Base-by-base conservation (phyloP, 495 filamentous ascomycete genomes). In the Bathelium albidoporum region DNA sequence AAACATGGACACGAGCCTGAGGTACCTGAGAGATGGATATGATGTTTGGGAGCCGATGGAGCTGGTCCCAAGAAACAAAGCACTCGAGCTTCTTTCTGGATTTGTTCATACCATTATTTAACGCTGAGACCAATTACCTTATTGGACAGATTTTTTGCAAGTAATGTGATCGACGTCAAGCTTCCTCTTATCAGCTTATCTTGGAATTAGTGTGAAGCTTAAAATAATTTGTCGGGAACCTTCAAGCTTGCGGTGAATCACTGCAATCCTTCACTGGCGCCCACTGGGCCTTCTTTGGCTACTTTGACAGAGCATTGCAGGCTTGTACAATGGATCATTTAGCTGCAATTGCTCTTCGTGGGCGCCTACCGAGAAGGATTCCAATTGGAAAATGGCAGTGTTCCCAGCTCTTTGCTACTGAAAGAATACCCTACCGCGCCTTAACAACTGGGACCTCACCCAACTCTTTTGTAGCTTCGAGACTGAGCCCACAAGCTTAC, bases 271-370 rank as follows among this genome's bases (percentile, higher is more conserved):
- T 20, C 20, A 55, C 24, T 16, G 16, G 49, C 49, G 49, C 49
- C 49, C 49, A 55, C 49, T 28, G 20, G 29, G 49, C 49, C 24
- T 29, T 24, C 11, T 10, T 55, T 26, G 24, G 49, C 49, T 55
- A 18, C 24, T n/a, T 55, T 20, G 20, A 28, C 24, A 55, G 49
- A 55, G 49, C 49, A 26, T 55, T 55, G 49, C 49, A 55, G 24
- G 26, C 9, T 24, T 55, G 5, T 11, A 55, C 22, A 29, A 55
- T 29, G 49, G 49, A 55, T 16, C 16, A 9, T 11, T 34, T 59
- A 49, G 58, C 63, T 59, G 62, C 62, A 41, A 71, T 71, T 67
- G 69, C 69, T 68, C 64, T 69, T 58, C 68, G 69, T 65, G 65
- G 67, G 62, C 67, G 69, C 62, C 69, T 71, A 61, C 65, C 59